Base-by-base conservation (phyloP, 257 asterid genomes). In the Solanum verrucosum region DNA sequence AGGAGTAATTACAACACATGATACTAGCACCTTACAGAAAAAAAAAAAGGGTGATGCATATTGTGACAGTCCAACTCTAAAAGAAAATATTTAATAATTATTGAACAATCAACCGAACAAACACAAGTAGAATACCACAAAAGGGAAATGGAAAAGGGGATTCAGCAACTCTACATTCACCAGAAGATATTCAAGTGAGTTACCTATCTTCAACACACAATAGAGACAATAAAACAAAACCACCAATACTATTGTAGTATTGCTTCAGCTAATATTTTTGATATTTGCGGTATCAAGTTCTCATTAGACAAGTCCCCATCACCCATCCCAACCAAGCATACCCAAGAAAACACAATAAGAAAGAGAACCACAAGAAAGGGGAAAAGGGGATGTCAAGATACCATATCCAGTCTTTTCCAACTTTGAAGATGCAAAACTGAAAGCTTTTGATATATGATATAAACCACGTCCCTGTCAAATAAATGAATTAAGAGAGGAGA, bases 341-440 rank as follows among this genome's bases (percentile, higher is more conserved):
- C 33, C 31, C 83, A 74, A 74, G 83, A 74, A 21, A 74, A 74
- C 31, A 74, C 18, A 35, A 74, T 74, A 74, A 37, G 52, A 85
- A 16, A 83, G 52, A 75, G 83, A 75, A 12, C 20, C 83, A 75
- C 52, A 75, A 75, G 82, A 74, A 88, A 87, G 25, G 68, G 60
- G 25, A 23, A 44, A 38, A 42, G 65, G 81, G 86, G 37, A 77
- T 35, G 60, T 38, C 84, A 89, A 87, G 60, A 85, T 95, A 95
- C 98, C 98, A 59, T 95, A 94, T 92, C 98, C 99, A 87, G 94
- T 94, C 91, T 97, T 97, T 92, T 97, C 99, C 96, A 97, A 90
- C 90, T 96, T 94, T 10, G 97, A 92, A 27, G 97, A 92, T 63
- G 98, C 98, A 77, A 96, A 93, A 87, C 92, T 93, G 77, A 97